These are phyloP conservation scores for Ophiocordyceps robertsii DNA, from an alignment of 2,329 filamentous ascomycete genomes.

Conservation along the genomic window DNA sequence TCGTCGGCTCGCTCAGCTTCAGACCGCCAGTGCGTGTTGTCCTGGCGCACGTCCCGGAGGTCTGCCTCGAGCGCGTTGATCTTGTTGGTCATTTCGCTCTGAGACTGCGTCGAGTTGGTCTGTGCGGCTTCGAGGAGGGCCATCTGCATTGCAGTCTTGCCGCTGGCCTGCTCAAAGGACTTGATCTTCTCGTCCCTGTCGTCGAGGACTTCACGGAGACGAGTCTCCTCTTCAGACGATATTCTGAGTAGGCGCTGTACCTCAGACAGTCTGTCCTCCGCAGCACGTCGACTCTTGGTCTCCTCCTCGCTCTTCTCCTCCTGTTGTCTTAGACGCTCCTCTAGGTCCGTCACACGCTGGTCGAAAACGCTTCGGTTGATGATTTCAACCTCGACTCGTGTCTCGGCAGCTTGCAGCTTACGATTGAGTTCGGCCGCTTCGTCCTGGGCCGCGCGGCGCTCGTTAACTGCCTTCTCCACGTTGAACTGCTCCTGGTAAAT, in stretches of 20 bases:
- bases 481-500: constrained; percentile 33
- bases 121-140: constrained; percentile 58
- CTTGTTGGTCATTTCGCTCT: constrained; percentile 41
- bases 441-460: constrained; percentile 40
- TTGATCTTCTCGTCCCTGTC: constrained; percentile 57
- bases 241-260: constrained; percentile 56
- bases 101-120: constrained; percentile 37
- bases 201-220: constrained; percentile 52
- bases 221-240: constrained; percentile 58
- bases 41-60: constrained; percentile 39
- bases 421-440: constrained; percentile 37
- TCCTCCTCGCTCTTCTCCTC: constrained; percentile 54
- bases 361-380: constrained; percentile 46
- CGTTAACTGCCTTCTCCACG: constrained; percentile 32
- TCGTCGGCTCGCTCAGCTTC: constrained; percentile 48
- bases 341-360: constrained; percentile 53
- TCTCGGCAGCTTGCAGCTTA: constrained; percentile 42
- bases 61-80: constrained; percentile 40
- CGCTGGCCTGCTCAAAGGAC: constrained; percentile 39
- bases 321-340: constrained; percentile 51
- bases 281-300: constrained; percentile 45
- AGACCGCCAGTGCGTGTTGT: constrained; percentile 45
- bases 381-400: constrained; percentile 45
- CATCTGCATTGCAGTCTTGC: constrained; percentile 46
- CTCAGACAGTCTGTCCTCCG: constrained; percentile 61